Evolutionary conservation across 2,329 filamentous ascomycete species (phyloP), one percentile per base, ranked within the genome.

Genomic region (Aureobasidium zeae): DNA sequence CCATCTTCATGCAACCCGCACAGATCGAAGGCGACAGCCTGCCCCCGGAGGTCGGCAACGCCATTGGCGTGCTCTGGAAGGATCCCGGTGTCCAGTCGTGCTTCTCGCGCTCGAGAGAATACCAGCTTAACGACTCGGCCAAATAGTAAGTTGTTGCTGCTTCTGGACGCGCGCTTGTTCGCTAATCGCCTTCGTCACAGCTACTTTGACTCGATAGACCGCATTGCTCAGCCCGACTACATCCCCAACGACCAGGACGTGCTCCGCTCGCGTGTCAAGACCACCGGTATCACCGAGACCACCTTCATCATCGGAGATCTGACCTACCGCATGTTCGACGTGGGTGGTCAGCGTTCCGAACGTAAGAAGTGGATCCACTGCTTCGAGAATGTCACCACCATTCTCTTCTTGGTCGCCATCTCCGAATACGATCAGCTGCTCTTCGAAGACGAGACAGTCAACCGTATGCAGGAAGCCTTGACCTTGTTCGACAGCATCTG

Each of bases 341-440:
- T 94, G 34, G 87, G 87, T 61, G 87, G 87, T 46, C 87, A 94
- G 62, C 74, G 87, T 55, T 94, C 87, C 20, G 87, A 94, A 65
- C 82, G 87, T 50, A 94, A 94, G 74, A 94, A 94, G 71, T 94
- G 87, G 87, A 94, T 94, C 51, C 87, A 94, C 63, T 91, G 87
- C 60, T 94, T 94, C 60, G 87, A 94, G 62, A 91, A 91, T 52
- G 87, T 94, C 50, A 87, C 91, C 58, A 88, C 86, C 53, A 72
- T 96, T 43, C 71, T 96, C 29, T 96, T 96, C 67, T 75, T 96
- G 53, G 89, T 94, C 41, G 88, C 89, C 35, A 88, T 96, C 55
- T 94, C 87, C 51, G 89, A 89, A 48, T 96, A 95, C 63, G 89
- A 96, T 60, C 91, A 96, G 63, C 94, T 88, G 57, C 69, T 96